phyloP scores from a whole-genome alignment of 306 rosid species.

The Rosa rugosa region DNA sequence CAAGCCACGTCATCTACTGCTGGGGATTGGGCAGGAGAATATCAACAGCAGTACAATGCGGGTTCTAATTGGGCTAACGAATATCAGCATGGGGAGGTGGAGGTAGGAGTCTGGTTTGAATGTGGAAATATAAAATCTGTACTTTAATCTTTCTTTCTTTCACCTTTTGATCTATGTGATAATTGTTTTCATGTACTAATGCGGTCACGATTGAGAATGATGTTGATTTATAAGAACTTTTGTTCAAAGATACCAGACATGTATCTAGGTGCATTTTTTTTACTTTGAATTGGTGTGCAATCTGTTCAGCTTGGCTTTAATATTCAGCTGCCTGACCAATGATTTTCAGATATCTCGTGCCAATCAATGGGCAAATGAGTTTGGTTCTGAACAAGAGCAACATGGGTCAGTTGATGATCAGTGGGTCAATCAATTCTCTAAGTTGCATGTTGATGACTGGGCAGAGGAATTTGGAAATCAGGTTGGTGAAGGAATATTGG shows the following conservation, averaged over 20 bases:
- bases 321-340: conserved; percentile 27
- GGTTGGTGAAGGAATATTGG: conserved; percentile 70
- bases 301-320: neutral
- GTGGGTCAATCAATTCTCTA: conserved; percentile 93
- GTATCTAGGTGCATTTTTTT: neutral
- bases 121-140: conserved; percentile 13
- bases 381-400: conserved; percentile 44
- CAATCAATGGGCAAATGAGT: conserved; percentile 87
- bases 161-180: neutral
- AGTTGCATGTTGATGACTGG: conserved; percentile 84
- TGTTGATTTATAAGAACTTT: neutral
- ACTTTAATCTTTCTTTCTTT: neutral
- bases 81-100: conserved; percentile 47
- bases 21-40: conserved; percentile 90
- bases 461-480: conserved; percentile 87
- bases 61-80: conserved; percentile 80
- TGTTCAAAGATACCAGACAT: neutral
- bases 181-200: neutral
- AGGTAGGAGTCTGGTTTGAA: conserved; percentile 28
- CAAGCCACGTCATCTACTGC: conserved; percentile 52
- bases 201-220: neutral
- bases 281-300: neutral
- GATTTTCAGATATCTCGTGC: conserved; percentile 60
- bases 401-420: conserved; percentile 60
- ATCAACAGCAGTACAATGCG: conserved; percentile 59